A percentile compares a stretch with the other conserved stretches of the same genome.
phyloP scores from a whole-genome alignment of 805 yeast genomes.

The Monosporozyma yasuniensis region DNA sequence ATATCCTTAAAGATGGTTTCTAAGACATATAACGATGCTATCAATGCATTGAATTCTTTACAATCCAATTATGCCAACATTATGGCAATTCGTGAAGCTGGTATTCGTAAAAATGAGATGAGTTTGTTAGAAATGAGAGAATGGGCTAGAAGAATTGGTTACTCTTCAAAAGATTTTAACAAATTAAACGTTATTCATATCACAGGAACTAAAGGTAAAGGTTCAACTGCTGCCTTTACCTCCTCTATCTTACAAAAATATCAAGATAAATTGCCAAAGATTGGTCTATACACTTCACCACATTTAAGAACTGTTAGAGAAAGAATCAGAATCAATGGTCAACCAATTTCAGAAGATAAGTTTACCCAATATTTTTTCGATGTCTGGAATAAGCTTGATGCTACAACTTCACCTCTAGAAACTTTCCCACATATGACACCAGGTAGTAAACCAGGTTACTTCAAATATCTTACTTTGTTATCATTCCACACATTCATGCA shows the following conservation, averaged over 20 bases:
- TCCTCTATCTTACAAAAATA: conserved; percentile 72
- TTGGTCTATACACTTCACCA: conserved; percentile 95
- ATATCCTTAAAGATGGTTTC: conserved; percentile 16
- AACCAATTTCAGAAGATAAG: conserved; percentile 68
- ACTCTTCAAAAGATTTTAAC: conserved; percentile 57
- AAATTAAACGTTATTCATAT: conserved; percentile 75
- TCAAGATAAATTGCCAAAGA: conserved; percentile 36
- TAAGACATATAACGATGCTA: conserved; percentile 55
- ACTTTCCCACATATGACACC: conserved; percentile 67
- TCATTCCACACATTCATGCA: conserved; percentile 84
- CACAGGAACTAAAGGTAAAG: conserved; percentile 98
- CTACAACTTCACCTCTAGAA: conserved; percentile 43
- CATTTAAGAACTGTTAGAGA: conserved; percentile 91
- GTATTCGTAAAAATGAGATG: conserved; percentile 52
- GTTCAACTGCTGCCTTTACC: conserved; percentile 93
- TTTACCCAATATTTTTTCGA: conserved; percentile 89
- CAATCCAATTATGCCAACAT: conserved; percentile 89
- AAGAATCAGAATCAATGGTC: conserved; percentile 78
- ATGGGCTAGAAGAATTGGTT: conserved; percentile 66
- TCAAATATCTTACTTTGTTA: conserved; percentile 78
- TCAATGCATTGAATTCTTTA: conserved; percentile 69
- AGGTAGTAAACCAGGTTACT: conserved; percentile 81
- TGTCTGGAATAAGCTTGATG: conserved; percentile 75
- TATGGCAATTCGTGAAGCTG: conserved; percentile 70
- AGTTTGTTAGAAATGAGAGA: conserved; percentile 81